Conservation (phyloP, 345 rosid genomes). For the Dimocarpus longan region DNA sequence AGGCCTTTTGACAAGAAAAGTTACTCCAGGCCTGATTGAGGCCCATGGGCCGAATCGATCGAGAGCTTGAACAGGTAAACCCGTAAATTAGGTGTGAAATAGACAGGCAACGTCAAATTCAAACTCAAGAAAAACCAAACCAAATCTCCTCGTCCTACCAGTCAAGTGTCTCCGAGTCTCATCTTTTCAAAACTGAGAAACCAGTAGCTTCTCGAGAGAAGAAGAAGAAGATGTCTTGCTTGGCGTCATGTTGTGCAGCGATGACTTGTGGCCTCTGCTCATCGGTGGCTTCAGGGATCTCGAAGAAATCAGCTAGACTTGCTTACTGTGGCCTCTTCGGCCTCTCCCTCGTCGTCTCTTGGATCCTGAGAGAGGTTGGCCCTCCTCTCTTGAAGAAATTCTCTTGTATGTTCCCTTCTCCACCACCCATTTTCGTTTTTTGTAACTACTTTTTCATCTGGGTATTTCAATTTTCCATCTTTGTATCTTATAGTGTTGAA, state of each 20-base stretch:
- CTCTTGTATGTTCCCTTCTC: conserved; percentile 53
- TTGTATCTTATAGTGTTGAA: background rate
- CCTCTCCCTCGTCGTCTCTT: conserved; percentile 75
- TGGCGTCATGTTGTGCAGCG: conserved; percentile 80
- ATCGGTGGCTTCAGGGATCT: conserved; percentile 80
- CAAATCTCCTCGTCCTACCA: background rate
- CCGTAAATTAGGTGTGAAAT: no score
- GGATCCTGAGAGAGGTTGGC: conserved; percentile 83
- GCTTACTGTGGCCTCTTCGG: conserved; percentile 97
- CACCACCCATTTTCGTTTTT: background rate
- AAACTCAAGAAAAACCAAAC: background rate
- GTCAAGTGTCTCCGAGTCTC: background rate
- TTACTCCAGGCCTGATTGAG: background rate
- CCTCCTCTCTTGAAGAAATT: conserved; percentile 78
- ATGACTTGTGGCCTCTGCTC: conserved; percentile 90
- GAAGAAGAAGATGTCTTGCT: conserved; percentile 60
- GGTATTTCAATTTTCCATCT: conserved; percentile 8
- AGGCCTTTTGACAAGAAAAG: background rate
- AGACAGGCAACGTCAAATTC: background rate
- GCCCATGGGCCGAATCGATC: background rate
- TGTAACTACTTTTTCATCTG: background rate
- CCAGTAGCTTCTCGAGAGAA: conserved; percentile 16
- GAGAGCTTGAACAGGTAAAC: no score
- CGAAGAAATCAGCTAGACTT: conserved; percentile 83
- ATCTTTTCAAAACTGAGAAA: background rate